Conservation (phyloP, 108 stramenopile species). For the Fistulifera solaris region DNA sequence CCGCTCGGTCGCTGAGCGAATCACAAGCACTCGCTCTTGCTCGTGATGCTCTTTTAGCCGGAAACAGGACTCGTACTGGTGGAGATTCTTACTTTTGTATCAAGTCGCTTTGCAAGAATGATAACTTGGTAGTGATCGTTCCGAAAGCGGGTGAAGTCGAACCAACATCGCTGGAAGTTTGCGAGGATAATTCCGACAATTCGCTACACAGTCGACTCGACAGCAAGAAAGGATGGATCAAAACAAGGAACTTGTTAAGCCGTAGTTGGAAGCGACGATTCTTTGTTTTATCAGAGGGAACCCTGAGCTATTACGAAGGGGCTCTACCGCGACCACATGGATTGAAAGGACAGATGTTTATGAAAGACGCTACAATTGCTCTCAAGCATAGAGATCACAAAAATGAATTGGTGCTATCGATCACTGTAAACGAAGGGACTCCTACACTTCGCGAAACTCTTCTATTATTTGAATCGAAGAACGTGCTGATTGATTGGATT, state of each 20-base stretch:
- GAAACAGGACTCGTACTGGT: conserved; percentile 68
- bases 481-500: conserved; percentile 40
- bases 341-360: conserved; percentile 37
- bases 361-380: conserved; percentile 44
- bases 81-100: conserved; percentile 82
- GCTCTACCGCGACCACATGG: conserved; percentile 48
- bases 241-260: conserved; percentile 41
- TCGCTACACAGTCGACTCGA: conserved; percentile 10
- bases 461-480: conserved; percentile 46
- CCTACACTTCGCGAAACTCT: conserved; percentile 22
- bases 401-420: conserved; percentile 33
- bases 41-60: conserved; percentile 64
- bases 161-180: conserved; percentile 54
- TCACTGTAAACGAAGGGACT: conserved; percentile 40
- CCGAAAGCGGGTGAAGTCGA: conserved; percentile 59
- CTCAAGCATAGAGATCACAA: conserved; percentile 22
- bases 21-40: conserved; percentile 67
- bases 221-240: conserved; percentile 47
- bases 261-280: conserved; percentile 46
- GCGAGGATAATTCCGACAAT: conserved; percentile 24
- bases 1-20: conserved; percentile 37
- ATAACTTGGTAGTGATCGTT: conserved; percentile 54
- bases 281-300: conserved; percentile 54
- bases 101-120: conserved; percentile 61
- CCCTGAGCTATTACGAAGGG: conserved; percentile 54